Percentiles rank a stretch among this genome's conserved stretches.
Conservation (phyloP, 495 filamentous ascomycete species). For the Podospora comata region DNA sequence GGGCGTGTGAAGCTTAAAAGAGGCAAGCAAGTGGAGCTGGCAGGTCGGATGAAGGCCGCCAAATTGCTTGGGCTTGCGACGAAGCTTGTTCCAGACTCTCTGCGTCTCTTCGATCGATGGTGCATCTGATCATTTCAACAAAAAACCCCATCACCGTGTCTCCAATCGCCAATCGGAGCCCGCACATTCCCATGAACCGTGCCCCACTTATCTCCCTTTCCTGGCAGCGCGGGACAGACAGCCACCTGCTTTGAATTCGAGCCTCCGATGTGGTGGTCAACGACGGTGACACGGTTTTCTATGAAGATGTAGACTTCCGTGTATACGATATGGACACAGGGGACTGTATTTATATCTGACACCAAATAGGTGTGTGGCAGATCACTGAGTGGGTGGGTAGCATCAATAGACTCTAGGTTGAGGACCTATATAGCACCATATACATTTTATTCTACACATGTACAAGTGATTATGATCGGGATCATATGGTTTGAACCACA, state of each 20-base stretch:
- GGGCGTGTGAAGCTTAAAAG: conserved; percentile 1
- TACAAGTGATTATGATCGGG: not conserved
- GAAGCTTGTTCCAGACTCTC: conserved; percentile 5
- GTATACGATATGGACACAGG: too few species aligned
- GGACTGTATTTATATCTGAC: not conserved
- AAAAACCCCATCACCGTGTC: not conserved
- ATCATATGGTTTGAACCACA: not conserved
- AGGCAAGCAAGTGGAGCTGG: conserved; percentile 3
- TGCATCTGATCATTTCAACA: conserved; percentile 10
- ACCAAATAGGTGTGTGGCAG: not conserved
- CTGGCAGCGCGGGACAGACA: not conserved
- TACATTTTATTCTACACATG: not conserved
- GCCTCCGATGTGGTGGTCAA: not conserved
- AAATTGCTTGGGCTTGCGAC: conserved; percentile 6
- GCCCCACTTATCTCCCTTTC: not conserved
- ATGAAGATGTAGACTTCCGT: too few species aligned
- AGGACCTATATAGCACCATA: not conserved
- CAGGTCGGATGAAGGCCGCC: conserved; percentile 7
- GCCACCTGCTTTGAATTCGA: not conserved
- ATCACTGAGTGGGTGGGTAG: too few species aligned
- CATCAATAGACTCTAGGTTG: not conserved
- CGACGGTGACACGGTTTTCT: not conserved
- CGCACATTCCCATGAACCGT: not conserved
- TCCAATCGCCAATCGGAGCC: not conserved
- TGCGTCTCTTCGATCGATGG: conserved; percentile 7